Conservation (phyloP, 176 grass and related monocot genomes). For the Avena eriantha region DNA sequence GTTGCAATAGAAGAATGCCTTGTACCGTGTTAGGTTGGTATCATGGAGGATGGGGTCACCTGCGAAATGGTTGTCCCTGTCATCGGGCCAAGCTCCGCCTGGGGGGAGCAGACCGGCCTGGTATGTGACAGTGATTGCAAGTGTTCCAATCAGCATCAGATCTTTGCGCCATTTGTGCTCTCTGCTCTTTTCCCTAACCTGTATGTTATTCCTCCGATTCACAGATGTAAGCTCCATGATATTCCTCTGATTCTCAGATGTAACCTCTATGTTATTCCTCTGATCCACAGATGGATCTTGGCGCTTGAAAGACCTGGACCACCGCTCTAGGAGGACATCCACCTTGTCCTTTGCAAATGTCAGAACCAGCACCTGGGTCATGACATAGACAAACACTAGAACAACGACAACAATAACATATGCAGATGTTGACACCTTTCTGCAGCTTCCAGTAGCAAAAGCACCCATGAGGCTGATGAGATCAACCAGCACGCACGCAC, state of each 20-base stretch:
- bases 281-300: background rate
- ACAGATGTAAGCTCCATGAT: background rate
- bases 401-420: conserved; percentile 48
- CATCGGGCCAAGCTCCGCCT: conserved; percentile 56
- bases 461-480: conserved; percentile 61
- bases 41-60: conserved; percentile 53
- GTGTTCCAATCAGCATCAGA: conserved; percentile 59
- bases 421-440: conserved; percentile 43
- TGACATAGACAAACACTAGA: conserved; percentile 41
- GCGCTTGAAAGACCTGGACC: conserved; percentile 8
- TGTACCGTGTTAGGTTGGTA: conserved; percentile 30
- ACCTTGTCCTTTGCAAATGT: conserved; percentile 43
- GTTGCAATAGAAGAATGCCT: conserved; percentile 58
- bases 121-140: conserved; percentile 60
- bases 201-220: background rate
- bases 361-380: conserved; percentile 39
- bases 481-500: conserved; percentile 40
- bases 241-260: background rate
- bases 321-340: background rate
- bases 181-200: conserved; percentile 3
- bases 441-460: conserved; percentile 52
- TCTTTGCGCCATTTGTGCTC: conserved; percentile 65
- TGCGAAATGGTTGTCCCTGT: conserved; percentile 7
- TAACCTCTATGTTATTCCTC: background rate
- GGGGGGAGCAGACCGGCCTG: conserved; percentile 64